Conservation (phyloP, 2,329 filamentous ascomycete species). For the Diaporthe aspalathi region DNA sequence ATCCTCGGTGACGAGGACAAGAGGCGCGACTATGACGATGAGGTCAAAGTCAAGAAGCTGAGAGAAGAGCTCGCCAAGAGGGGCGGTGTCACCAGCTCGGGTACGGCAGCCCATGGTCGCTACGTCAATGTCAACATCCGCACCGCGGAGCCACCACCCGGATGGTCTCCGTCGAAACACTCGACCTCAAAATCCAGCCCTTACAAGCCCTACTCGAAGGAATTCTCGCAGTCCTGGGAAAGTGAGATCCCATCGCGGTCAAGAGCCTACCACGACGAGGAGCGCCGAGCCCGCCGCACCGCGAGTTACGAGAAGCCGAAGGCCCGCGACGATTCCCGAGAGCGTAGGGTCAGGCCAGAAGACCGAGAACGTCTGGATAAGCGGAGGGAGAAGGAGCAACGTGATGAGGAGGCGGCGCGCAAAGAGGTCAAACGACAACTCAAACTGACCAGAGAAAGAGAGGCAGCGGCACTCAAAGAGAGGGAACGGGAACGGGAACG, state of each 20-base stretch:
- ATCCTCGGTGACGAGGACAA: constrained; percentile 82
- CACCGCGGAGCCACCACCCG: constrained; percentile 61
- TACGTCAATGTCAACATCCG: constrained; percentile 59
- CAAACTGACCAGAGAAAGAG: constrained; percentile 51
- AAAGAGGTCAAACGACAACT: constrained; percentile 51
- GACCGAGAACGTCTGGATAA: constrained; percentile 44
- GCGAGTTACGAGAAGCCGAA: constrained; percentile 55
- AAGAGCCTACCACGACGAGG: constrained; percentile 56
- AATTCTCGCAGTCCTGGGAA: constrained; percentile 59
- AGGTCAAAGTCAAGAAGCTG: constrained; percentile 74
- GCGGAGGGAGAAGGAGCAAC: constrained; percentile 45
- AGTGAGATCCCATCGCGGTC: constrained; percentile 55
- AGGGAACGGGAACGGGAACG: constrained; percentile 44
- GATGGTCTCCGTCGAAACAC: constrained; percentile 47
- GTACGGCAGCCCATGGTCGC: constrained; percentile 50
- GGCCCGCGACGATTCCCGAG: constrained; percentile 40
- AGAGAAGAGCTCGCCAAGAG: constrained; percentile 63
- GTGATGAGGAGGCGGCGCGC: constrained; percentile 32
- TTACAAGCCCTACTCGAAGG: constrained; percentile 45
- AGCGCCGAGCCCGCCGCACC: constrained; percentile 56
- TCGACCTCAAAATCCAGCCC: constrained; percentile 47
- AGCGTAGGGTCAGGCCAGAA: constrained; percentile 47
- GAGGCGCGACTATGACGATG: constrained; percentile 81
- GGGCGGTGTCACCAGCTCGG: constrained; percentile 53
- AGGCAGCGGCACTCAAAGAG: constrained; percentile 48